Base-by-base conservation (phyloP, 148 eudicot species). In the Hydrangea macrophylla region DNA sequence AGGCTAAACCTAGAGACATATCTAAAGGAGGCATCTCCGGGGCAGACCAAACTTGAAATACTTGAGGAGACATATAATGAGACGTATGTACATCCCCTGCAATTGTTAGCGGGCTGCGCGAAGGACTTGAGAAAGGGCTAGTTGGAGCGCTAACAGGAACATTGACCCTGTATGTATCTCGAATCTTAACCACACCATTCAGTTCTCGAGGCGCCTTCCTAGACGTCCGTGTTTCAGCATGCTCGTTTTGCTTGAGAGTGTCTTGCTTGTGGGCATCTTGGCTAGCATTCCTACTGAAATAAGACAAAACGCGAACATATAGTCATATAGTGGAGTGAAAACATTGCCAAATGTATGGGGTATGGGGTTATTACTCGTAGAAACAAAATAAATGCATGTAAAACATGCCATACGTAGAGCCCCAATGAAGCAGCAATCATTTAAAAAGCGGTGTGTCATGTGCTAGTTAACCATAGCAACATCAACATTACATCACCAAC, bases 51-150 rank as follows among this genome's bases (percentile, higher is more conserved):
- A 70, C 78, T 71, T 77, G 81, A 62, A 77, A 80, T 50, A 50
- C 72, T 50, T 68, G 76, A 7, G 82, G 74, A 3, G 74, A 73
- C 70, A 56, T 64, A 39, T 78, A 75, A 28, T 73, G 67, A 37
- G 75, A 67, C 32, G 79, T 54, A 57, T 73, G 69, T 23, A 71
- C 13, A 71, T 87, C 88, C 20, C 71, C 66, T 59, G 68, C 44
- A 40, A 68, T 68, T 64, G 68, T 81, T 56, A 59, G 77, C 63
- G 93, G 96, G 77, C 93, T 92, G 20, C 58, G 75, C 45, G 66
- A 51, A 24, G 89, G 87, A 71, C 88, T 92, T 45, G 90, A 62
- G 78, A 75, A 81, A 11, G 84, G 70, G 48, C 79, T 87, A 12
- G 68, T 57, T 17, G 98, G 96, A 70, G 86, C 87, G 73, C 96